Conservation (phyloP, 176 grass and related monocot genomes). For the Aechmea fasciata region DNA sequence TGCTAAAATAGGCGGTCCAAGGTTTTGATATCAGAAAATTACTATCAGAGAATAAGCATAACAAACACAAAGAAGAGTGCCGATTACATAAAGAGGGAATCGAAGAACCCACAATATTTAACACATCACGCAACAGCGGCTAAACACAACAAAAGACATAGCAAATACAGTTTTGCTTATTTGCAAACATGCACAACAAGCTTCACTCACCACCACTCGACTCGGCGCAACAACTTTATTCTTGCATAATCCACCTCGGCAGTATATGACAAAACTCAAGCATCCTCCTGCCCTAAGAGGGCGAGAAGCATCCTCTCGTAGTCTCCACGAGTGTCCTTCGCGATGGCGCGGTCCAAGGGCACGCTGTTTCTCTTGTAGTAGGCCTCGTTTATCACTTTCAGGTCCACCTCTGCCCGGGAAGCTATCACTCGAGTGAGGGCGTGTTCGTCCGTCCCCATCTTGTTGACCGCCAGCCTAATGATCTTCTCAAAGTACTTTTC, state of each 20-base stretch:
- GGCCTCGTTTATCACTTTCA: constrained; percentile 60
- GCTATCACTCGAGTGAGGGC: constrained; percentile 64
- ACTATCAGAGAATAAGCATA: too few species aligned
- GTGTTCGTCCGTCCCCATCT: constrained; percentile 66
- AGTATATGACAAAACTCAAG: background rate
- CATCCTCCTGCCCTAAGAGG: constrained; percentile 50
- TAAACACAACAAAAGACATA: too few species aligned
- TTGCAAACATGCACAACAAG: too few species aligned
- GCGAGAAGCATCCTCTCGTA: constrained; percentile 66
- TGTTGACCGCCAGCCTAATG: constrained; percentile 42
- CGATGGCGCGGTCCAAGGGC: constrained; percentile 48
- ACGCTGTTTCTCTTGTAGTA: constrained; percentile 88
- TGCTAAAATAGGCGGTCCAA: too few species aligned
- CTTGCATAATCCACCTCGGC: background rate
- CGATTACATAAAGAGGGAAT: too few species aligned
- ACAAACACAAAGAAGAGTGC: too few species aligned
- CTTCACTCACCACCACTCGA: too few species aligned
- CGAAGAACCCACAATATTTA: too few species aligned
- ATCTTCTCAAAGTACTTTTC: constrained; percentile 79
- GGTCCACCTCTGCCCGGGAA: constrained; percentile 62
- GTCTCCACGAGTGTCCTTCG: constrained; percentile 66
- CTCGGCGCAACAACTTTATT: too few species aligned
- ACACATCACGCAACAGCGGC: too few species aligned
- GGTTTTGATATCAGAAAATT: too few species aligned
- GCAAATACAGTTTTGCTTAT: too few species aligned